Evolutionary conservation across 129 eudicot genomes (phyloP).

Genomic region (Flaveria brownii): DNA sequence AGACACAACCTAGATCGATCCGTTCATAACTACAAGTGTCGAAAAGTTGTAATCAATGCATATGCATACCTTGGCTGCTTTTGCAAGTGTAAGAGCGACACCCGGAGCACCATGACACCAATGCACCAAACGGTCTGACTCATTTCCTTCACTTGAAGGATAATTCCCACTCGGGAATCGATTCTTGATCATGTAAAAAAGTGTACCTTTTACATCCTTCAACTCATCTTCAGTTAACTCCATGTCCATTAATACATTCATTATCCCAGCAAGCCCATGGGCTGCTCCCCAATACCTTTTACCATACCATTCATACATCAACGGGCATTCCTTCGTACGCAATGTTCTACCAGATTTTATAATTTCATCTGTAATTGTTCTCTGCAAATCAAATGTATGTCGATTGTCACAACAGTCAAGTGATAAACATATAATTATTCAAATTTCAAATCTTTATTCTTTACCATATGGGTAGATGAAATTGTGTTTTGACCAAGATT

Average conservation of each 20-base stretch:
- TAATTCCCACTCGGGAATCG: conserved; percentile 77
- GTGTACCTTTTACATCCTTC: conserved; percentile 63
- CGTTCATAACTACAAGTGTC: not conserved
- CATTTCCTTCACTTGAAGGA: conserved; percentile 82
- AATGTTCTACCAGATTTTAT: conserved; percentile 60
- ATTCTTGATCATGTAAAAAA: conserved; percentile 62
- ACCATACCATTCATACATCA: conserved; percentile 93
- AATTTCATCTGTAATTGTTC: conserved; percentile 52
- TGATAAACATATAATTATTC: not conserved
- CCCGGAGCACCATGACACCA: conserved; percentile 99
- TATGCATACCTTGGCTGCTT: conserved; percentile 81
- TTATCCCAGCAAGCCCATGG: conserved; percentile 87
- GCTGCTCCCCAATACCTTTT: conserved; percentile 94
- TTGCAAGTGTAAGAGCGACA: conserved; percentile 69
- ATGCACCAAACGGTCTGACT: conserved; percentile 77
- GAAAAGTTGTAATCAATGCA: not conserved
- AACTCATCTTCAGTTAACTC: conserved; percentile 56
- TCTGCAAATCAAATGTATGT: conserved; percentile 33
- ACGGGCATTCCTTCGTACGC: conserved; percentile 53
- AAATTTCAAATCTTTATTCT: not conserved
- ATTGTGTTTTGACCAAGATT: conserved; percentile 65
- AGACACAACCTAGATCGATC: not conserved
- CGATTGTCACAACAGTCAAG: conserved; percentile 1
- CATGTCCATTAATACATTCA: conserved; percentile 75
- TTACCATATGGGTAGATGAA: conserved; percentile 59